Evolutionary conservation across 2,329 filamentous ascomycete genomes (phyloP), one percentile per base, ranked within the genome.

Genomic region (Gaeumannomyces tritici): DNA sequence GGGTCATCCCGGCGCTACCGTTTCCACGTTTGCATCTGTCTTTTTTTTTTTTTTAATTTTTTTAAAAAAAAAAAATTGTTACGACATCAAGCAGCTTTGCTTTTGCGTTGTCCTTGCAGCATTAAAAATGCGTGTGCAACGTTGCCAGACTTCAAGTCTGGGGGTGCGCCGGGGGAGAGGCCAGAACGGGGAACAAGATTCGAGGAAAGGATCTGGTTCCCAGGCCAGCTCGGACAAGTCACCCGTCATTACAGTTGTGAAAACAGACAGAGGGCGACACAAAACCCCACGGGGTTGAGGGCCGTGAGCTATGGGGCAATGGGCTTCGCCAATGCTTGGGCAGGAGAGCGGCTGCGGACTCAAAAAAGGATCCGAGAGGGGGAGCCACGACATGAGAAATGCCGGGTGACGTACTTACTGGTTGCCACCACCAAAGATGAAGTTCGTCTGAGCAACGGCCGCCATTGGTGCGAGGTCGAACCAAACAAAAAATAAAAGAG

Each of bases 391-490:
- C 42, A 47, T 21, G 42, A 21, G 15, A 47, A 18, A 47, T 47
- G 42, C 42, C 18, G 42, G 54, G 47, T 21, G 29, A 61, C 60
- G 51, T 57, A 61, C 60, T 33, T 35, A 24, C 51, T 61, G 51
- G 56, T 29, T 54, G 57, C 60, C 56, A 31, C 56, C 56, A 31
- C 56, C 60, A 57, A 61, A 61, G 54, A 61, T 61, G 24, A 54
- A 61, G 26, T 27, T 29, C 18, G 5, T 21, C 42, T 47, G 42
- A n/a, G 18, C 42, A n/a, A 47, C 42, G 15, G 42, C 42, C 42
- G 42, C 42, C 42, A 47, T 47, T 56, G 55, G 55, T 15, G 13
- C 55, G 13, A 28, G n/a, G n/a, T n/a, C n/a, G n/a, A 2, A 47
- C 2, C 18, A n/a, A 47, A 47, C 8, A n/a, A 1, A 4, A 3